Evolutionary conservation across 768 basidiomycete species (phyloP).

Genomic region (Amanita phalloides): DNA sequence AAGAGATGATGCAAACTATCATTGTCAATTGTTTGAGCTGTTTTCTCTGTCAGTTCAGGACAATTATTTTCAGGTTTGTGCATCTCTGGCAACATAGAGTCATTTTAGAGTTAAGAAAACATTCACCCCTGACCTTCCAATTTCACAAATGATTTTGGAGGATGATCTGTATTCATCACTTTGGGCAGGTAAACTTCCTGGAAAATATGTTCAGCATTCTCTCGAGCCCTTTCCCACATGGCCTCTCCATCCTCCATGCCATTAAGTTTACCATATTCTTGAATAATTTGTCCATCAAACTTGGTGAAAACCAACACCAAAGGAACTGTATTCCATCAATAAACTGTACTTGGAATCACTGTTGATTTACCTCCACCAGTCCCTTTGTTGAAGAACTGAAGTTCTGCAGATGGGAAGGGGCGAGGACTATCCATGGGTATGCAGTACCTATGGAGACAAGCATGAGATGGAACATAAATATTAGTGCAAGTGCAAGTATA

Average conservation of each 20-base stretch:
- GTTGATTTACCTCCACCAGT: neutral
- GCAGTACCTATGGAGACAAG: neutral
- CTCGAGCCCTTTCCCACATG: neutral
- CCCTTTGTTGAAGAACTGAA: neutral
- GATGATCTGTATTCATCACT: neutral
- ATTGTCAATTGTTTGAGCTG: too few species aligned
- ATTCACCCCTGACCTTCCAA: slow-evolving; percentile 1
- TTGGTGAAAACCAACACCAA: slow-evolving; percentile 28
- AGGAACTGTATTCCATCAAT: neutral
- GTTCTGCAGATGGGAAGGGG: neutral
- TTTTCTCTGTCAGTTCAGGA: too few species aligned
- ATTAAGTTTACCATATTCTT: neutral
- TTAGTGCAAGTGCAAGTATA: too few species aligned
- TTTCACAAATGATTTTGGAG: neutral
- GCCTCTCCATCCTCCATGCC: neutral
- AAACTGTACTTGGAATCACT: too few species aligned
- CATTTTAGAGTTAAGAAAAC: too few species aligned
- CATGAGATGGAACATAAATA: too few species aligned
- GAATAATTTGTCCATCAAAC: slow-evolving; percentile 17
- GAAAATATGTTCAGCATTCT: neutral
- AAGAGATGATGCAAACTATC: too few species aligned
- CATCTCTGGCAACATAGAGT: too few species aligned
- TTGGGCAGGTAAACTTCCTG: neutral
- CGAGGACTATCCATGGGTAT: neutral
- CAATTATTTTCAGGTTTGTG: too few species aligned